Percentiles rank a stretch among this genome's conserved stretches.
Evolutionary conservation across 345 rosid genomes (phyloP).

Genomic region (Zanthoxylum bungeanum): DNA sequence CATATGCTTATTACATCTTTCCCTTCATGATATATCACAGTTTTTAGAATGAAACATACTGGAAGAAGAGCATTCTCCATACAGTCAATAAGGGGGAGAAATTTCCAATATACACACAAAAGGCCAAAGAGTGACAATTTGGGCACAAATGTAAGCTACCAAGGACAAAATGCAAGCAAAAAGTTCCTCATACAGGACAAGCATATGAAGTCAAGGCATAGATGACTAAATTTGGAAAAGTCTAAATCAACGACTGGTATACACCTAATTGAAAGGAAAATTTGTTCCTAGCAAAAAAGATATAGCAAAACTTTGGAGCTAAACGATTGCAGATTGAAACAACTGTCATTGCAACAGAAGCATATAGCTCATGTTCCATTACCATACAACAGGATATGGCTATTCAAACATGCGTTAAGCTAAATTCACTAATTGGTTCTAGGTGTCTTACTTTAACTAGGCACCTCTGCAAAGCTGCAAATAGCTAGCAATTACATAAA

Average conservation of each 20-base stretch:
- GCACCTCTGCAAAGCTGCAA: not conserved
- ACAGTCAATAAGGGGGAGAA: not conserved
- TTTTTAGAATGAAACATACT: not conserved
- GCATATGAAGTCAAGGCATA: not conserved
- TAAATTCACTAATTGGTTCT: not conserved
- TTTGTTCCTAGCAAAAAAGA: not conserved
- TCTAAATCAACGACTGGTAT: not conserved
- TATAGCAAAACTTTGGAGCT: not conserved
- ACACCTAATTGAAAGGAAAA: not conserved
- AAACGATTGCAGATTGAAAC: not conserved
- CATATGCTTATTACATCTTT: slow-evolving; percentile 9
- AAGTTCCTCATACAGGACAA: not conserved
- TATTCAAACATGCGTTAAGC: not conserved
- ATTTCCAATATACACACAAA: not conserved
- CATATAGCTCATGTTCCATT: not conserved
- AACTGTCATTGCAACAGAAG: not conserved
- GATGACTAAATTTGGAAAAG: not conserved
- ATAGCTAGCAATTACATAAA: not conserved
- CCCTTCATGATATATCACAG: not conserved
- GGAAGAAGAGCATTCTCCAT: not conserved
- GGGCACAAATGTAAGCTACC: not conserved
- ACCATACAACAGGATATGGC: not conserved
- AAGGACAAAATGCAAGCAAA: not conserved
- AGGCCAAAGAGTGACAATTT: not conserved
- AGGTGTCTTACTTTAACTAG: not conserved